Percentiles rank a stretch among this genome's conserved stretches.
Evolutionary conservation across 371 early-diverging fungal genomes (phyloP).

Genomic region (Rhizopus arrhizus): DNA sequence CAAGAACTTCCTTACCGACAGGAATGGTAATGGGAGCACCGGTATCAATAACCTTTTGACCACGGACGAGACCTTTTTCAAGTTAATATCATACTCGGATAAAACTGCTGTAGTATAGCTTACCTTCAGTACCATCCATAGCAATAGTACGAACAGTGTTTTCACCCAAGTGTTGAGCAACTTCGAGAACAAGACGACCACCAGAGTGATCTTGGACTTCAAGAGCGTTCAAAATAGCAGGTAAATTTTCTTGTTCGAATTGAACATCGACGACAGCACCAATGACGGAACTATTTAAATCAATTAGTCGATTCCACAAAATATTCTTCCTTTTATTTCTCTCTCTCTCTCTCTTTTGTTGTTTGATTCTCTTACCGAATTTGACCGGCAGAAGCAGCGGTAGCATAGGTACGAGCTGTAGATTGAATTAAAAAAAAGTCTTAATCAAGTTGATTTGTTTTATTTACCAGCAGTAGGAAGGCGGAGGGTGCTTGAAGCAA

Average conservation of each 20-base stretch:
- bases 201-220: constrained; percentile 81
- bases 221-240: constrained; percentile 93
- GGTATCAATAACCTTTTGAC: constrained; percentile 93
- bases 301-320: constrained; percentile 63
- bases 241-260: constrained; percentile 87
- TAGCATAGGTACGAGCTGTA: constrained; percentile 37
- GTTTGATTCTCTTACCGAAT: constrained; percentile 32
- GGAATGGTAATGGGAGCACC: constrained; percentile 94
- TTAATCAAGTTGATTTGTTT: no score
- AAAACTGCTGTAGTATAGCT: not conserved
- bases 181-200: constrained; percentile 89
- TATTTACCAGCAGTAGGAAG: constrained; percentile 4
- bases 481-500: constrained; percentile 41
- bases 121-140: constrained; percentile 91
- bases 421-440: no score
- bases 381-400: constrained; percentile 40
- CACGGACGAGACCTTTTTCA: constrained; percentile 90
- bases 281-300: constrained; percentile 64
- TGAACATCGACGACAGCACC: constrained; percentile 98
- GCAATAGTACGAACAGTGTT: constrained; percentile 98
- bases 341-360: not conserved
- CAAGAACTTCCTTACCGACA: constrained; percentile 93
- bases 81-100: constrained; percentile 7
- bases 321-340: not conserved
- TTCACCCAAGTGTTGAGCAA: constrained; percentile 94